Evolutionary conservation across 176 grass and related monocot species (phyloP), one percentile per base, ranked within the genome.

Genomic region (Carex pumila): DNA sequence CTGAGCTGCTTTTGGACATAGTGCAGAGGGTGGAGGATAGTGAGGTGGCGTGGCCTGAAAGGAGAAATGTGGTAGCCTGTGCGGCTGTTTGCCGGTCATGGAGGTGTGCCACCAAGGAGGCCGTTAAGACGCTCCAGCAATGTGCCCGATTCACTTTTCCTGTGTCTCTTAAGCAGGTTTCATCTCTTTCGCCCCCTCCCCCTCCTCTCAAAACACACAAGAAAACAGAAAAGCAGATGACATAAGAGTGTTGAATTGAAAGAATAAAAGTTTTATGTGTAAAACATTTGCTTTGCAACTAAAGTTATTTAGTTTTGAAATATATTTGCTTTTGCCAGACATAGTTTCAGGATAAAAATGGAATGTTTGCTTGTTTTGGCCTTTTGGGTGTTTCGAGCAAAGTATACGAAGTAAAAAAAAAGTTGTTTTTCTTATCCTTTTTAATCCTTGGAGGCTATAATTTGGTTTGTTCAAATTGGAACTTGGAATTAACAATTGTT

Each of bases 81-180:
- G 89, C 96, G 5, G 87, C 93, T 4, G 96, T 99, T 68, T 99
- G 96, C 85, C 93, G 93, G 19, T 92, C 93, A 9, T 99, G 96
- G 96, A 89, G 96, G 3, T 84, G 90, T n/a, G 47, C 93, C 85
- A 99, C 91, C 10, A 96, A 95, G 84, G 93, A 99, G 84, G 97
- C 94, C 6, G 88, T 99, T 60, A 99, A 88, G 88, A 84, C 97
- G 0, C 90, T 95, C 3, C 90, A 95, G 88, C 91, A 95, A 79
- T 99, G 91, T 3, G 90, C 91, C 67, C 90, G 90, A 76, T 93
- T 99, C 88, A 96, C 97, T 71, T 99, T 99, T 66, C 97, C 97
- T 65, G 93, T 99, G 83, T 95, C 97, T 86, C 97, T 99, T 61
- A 96, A 96, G 81, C 97, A 99, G 93, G 96, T 91, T 91, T 82